Conservation (phyloP, 1,284 basidiomycete species). For the Lentinus polychrous region DNA sequence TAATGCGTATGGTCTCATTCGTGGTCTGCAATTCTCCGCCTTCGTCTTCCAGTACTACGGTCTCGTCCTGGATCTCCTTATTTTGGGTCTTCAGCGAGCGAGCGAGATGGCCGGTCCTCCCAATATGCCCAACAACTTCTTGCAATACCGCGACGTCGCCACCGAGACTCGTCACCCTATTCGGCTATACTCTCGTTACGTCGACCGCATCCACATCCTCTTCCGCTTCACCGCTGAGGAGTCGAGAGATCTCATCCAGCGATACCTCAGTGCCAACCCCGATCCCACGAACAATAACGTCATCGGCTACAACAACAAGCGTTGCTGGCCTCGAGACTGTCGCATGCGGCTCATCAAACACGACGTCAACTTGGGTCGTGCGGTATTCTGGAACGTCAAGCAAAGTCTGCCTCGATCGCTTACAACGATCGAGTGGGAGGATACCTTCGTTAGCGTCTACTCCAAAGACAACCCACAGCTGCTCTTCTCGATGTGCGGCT, state of each 20-base stretch:
- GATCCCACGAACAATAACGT: conserved; percentile 99
- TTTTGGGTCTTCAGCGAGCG: conserved; percentile 89
- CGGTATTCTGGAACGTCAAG: conserved; percentile 99
- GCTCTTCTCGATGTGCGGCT: conserved; percentile 97
- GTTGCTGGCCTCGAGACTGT: conserved; percentile 98
- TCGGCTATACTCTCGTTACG: conserved; percentile 90
- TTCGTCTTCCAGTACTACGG: conserved; percentile 98
- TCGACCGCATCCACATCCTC: conserved; percentile 89
- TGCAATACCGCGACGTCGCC: conserved; percentile 89
- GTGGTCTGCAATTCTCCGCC: conserved; percentile 92
- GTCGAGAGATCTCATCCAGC: conserved; percentile 94
- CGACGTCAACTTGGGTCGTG: conserved; percentile 96
- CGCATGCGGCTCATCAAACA: conserved; percentile 99
- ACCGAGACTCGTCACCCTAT: conserved; percentile 95
- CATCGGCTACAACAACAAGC: conserved; percentile 98
- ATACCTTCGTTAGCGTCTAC: conserved; percentile 94
- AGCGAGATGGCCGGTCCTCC: conserved; percentile 97
- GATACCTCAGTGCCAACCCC: conserved; percentile 93
- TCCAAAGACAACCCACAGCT: conserved; percentile 98
- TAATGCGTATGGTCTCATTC: conserved; percentile 88
- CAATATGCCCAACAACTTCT: conserved; percentile 92
- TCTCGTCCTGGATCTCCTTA: conserved; percentile 84
- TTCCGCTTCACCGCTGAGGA: conserved; percentile 99
- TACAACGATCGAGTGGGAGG: conserved; percentile 99
- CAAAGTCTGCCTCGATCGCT: conserved; percentile 93